Evolutionary conservation across 129 eudicot species (phyloP).

Genomic region (Rutidosis leptorrhynchoides): DNA sequence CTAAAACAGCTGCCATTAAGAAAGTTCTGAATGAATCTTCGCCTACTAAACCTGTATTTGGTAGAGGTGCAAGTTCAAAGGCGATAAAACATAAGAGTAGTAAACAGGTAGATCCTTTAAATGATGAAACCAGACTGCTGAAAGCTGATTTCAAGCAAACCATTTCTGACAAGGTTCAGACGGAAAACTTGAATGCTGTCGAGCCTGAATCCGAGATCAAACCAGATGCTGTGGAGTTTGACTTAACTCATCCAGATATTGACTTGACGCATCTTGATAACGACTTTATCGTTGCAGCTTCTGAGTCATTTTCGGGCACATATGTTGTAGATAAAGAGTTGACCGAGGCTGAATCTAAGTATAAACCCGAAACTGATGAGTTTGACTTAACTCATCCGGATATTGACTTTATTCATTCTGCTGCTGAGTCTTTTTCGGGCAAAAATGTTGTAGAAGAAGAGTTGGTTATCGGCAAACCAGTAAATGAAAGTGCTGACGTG

Average conservation of each 20-base stretch:
- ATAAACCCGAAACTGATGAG: not conserved
- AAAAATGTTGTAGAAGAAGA: conserved; percentile 21
- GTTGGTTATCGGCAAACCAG: not conserved
- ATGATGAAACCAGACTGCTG: conserved; percentile 37
- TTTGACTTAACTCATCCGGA: conserved; percentile 14
- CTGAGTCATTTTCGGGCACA: conserved; percentile 11
- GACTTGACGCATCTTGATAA: conserved; percentile 15
- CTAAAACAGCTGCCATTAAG: conserved; percentile 32
- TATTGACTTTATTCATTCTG: not conserved
- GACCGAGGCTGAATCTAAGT: conserved; percentile 20
- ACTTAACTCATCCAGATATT: conserved; percentile 9
- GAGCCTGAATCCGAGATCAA: conserved; percentile 33
- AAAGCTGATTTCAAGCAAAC: conserved; percentile 30
- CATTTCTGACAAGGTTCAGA: conserved; percentile 31
- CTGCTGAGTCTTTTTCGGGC: conserved; percentile 12
- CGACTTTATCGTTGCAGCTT: not conserved
- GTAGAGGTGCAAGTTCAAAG: conserved; percentile 33
- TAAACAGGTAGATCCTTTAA: conserved; percentile 38
- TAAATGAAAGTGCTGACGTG: conserved; percentile 7
- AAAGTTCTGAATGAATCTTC: conserved; percentile 31
- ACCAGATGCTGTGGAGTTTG: conserved; percentile 14
- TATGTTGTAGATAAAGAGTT: conserved; percentile 5
- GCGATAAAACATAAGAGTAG: conserved; percentile 29
- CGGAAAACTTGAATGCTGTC: conserved; percentile 40
- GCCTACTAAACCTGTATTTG: conserved; percentile 31